Conservation (phyloP, 768 basidiomycete genomes). For the Suillus ampliporus region DNA sequence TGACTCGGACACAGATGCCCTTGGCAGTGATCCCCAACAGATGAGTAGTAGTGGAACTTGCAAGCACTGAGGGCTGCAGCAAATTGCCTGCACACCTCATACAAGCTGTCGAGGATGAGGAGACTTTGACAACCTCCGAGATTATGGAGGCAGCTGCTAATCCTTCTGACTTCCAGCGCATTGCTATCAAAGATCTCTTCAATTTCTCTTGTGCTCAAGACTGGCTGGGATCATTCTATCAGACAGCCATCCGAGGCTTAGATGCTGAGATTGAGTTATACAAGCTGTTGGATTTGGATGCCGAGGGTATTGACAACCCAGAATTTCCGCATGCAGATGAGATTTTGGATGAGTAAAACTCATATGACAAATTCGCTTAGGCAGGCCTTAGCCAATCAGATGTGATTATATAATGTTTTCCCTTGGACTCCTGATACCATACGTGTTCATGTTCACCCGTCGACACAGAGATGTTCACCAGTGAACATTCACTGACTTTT, state of each 20-base stretch:
- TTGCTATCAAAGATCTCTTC: slow-evolving; percentile 4
- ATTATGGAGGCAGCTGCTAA: not conserved
- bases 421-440: no score
- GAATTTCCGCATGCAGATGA: not conserved
- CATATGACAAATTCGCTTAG: no score
- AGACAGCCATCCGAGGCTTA: not conserved
- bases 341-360: not conserved
- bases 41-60: not conserved
- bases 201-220: not conserved
- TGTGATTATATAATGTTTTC: no score
- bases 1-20: not conserved
- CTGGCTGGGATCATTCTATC: slow-evolving; percentile 5
- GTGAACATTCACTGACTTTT: not conserved
- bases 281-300: slow-evolving; percentile 13
- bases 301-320: slow-evolving; percentile 2
- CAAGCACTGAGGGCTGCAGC: not conserved
- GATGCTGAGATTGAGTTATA: slow-evolving; percentile 13
- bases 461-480: not conserved
- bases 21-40: not conserved
- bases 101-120: slow-evolving; percentile 3
- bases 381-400: no score
- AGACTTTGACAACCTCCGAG: not conserved
- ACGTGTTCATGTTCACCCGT: not conserved
- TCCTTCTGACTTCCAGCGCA: not conserved
- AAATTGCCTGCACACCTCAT: not conserved